Base-by-base conservation (phyloP, 345 rosid species). In the Psidium friedrichsthalianum region DNA sequence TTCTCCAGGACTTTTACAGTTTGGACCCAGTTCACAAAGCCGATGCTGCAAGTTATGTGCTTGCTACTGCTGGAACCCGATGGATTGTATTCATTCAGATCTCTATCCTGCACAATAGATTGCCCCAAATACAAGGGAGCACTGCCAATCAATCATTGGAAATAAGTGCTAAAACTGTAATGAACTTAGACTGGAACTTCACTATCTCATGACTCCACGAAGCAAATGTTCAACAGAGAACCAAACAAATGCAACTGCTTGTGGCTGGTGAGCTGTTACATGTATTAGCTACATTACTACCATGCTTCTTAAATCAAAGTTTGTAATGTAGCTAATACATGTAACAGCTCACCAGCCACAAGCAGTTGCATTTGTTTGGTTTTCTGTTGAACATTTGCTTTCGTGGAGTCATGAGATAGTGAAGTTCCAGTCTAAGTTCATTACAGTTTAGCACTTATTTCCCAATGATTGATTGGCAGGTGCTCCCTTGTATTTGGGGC, bases 401-500 rank as follows among this genome's bases (percentile, higher is more conserved):
- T 56, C 64, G 49, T 56, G 89, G 84, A 88, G 21, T 82, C 8
- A 0, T 84, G 42, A 27, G n/a, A 64, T 25, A 27, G 56, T 83
- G 81, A 53, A 76, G 81, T 82, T 82, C 85, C 54, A 86, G 86
- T 54, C 85, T 88, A 88, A 85, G 82, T 85, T 84, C 89, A 51
- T 91, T 90, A 91, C 92, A 84, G 87, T 90, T 96, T 94, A 94
- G 93, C 95, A 89, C 98, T 96, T 96, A 92, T 93, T 92, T 93
- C 93, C 93, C 91, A 61, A 91, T 91, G 94, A 95, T 96, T 95
- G 99, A 96, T 96, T 96, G 97, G 96, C 97, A 95, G 98, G 95
- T 96, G 98, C 96, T 94, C 95, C 96, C 89, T 93, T 91, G 86
- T 95, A 87, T 95, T 90, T 95, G 96, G 99, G 93, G 96, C 96